Evolutionary conservation across 768 basidiomycete species (phyloP).

Genomic region (Russula emetica): DNA sequence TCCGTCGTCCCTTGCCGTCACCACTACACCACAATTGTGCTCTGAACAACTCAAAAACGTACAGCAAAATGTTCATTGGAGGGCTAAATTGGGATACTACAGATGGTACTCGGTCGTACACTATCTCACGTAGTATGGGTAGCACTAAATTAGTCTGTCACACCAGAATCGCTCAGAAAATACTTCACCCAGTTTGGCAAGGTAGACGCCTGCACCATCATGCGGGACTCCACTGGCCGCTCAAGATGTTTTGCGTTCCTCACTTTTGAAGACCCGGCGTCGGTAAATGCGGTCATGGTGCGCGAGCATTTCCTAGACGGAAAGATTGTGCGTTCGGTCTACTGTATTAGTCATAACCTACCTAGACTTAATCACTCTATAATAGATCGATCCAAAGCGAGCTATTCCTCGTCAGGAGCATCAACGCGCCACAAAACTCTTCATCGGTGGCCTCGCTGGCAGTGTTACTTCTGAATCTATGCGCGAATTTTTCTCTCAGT

Average conservation of each 20-base stretch:
- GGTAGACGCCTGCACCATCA: slow-evolving; percentile 95
- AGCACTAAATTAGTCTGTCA: slow-evolving; percentile 37
- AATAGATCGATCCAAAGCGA: slow-evolving; percentile 94
- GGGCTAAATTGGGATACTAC: slow-evolving; percentile 99
- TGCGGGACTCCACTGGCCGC: slow-evolving; percentile 90
- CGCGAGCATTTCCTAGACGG: slow-evolving; percentile 91
- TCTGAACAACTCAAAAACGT: slow-evolving; percentile 25
- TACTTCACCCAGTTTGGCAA: slow-evolving; percentile 95
- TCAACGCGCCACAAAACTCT: slow-evolving; percentile 85
- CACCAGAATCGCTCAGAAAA: slow-evolving; percentile 62
- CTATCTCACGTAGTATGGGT: slow-evolving; percentile 36
- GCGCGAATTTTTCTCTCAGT: slow-evolving; percentile 87
- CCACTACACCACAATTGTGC: slow-evolving; percentile 20
- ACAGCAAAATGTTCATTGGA: slow-evolving; percentile 99
- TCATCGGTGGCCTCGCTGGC: slow-evolving; percentile 89
- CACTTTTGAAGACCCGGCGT: slow-evolving; percentile 86
- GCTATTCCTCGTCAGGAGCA: slow-evolving; percentile 96
- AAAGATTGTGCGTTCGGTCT: slow-evolving; percentile 68
- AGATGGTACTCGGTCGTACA: slow-evolving; percentile 66
- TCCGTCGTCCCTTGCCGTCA: slow-evolving; percentile 18
- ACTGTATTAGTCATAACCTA: neutral
- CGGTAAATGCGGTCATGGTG: slow-evolving; percentile 92
- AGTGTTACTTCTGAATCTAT: slow-evolving; percentile 89
- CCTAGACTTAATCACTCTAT: slow-evolving; percentile 5
- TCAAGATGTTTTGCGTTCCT: slow-evolving; percentile 96